A percentile compares a stretch with the other conserved stretches of the same genome.
phyloP scores from a whole-genome alignment of 2,329 filamentous ascomycete species.

The Cryphonectria japonica region DNA sequence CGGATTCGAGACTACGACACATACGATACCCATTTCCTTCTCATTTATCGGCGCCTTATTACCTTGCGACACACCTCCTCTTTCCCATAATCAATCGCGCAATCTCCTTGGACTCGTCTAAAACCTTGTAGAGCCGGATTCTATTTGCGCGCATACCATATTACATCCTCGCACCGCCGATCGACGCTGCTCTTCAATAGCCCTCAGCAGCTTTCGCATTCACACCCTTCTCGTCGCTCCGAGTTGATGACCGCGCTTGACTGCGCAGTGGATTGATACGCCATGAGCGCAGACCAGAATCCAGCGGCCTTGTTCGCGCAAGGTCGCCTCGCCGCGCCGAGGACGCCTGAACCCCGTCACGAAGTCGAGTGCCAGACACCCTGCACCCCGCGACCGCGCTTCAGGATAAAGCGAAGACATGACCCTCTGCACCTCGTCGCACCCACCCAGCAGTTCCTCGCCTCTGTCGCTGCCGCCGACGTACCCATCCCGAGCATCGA shows the following conservation, averaged over 20 bases:
- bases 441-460: slow-evolving; percentile 68
- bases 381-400: slow-evolving; percentile 56
- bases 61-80: slow-evolving; percentile 2
- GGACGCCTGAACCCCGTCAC: slow-evolving; percentile 56
- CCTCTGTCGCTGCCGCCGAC: slow-evolving; percentile 67
- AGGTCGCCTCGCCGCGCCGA: slow-evolving; percentile 51
- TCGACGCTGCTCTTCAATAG: slow-evolving; percentile 3
- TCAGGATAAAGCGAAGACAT: slow-evolving; percentile 60
- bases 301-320: slow-evolving; percentile 32
- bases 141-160: slow-evolving; percentile 4
- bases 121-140: not conserved
- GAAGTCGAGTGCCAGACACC: slow-evolving; percentile 46
- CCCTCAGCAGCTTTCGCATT: slow-evolving; percentile 12
- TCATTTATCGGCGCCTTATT: slow-evolving; percentile 5
- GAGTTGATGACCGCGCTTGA: slow-evolving; percentile 15
- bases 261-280: slow-evolving; percentile 19
- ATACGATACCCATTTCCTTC: slow-evolving; percentile 18
- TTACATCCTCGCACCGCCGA: not conserved
- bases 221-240: slow-evolving; percentile 2
- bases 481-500: slow-evolving; percentile 69
- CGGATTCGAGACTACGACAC: slow-evolving; percentile 9
- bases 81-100: not conserved
- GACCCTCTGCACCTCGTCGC: slow-evolving; percentile 54
- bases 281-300: slow-evolving; percentile 25
- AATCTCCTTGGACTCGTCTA: not conserved